Evolutionary conservation across 192 early-diverging fungal species (phyloP), one percentile per base, ranked within the genome.

Genomic region (Coemansia sp.): DNA sequence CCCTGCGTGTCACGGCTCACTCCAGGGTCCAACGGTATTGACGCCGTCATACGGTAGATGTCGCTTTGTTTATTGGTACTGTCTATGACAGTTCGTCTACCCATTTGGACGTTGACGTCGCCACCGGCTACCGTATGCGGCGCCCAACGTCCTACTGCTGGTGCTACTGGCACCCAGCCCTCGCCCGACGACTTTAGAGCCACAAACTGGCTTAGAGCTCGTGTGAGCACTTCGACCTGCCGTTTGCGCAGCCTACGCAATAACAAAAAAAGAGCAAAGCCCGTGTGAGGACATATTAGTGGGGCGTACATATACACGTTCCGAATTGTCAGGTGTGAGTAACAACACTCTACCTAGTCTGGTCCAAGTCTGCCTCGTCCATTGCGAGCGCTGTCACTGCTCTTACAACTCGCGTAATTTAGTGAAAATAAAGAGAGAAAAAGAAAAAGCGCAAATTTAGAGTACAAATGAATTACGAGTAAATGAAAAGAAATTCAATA

Each of bases 201-300:
- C 7, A 84, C 82, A 46, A 84, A 84, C 50, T 76, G 78, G 5
- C 66, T 55, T 57, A 84, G 74, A 29, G 82, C 82, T 43, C 63
- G 82, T 12, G 74, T 65, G 7, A 84, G 72, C 41, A 67, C 82
- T 22, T 55, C 74, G 49, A 84, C 78, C 72, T 84, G 82, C 44
- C 82, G 71, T 27, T 72, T 64, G 12, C 78, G 74, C 69, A 80
- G 72, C 40, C 81, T 84, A 84, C 47, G 57, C 24, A 29, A 12
- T 3, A 36, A 41, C 12, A 57, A 41, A 69, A 20, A 20, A 31
- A 6, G 7, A 38, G 36, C 36, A 38, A 38, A 9, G 8, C 8
- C 10, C 36, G 9, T 38, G 36, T 9, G 36, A 38, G 36, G 36
- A 8, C 36, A 38, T 38, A 39, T 61, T 61, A 36, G 49, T 15